Evolutionary conservation across 305 asterid species (phyloP), one percentile per base, ranked within the genome.

Genomic region (Solanum hybrid): DNA sequence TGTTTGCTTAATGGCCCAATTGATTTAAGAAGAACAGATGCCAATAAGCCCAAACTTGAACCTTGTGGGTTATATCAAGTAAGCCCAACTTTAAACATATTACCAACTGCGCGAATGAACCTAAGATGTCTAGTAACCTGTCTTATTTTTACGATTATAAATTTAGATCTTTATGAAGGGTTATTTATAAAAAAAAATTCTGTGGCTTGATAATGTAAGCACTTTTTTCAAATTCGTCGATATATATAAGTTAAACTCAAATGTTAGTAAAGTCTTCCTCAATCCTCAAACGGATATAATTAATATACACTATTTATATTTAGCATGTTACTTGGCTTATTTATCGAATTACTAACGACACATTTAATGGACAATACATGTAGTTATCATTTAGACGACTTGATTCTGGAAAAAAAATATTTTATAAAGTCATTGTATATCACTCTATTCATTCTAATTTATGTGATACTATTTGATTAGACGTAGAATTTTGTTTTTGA

Each of bases 221-320:
- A 71, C 78, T 1, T 26, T 26, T 24, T 3, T 71, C 8, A 2
- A 71, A 26, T 5, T 0, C 0, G 2, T 6, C 3, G 0, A 1
- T 73, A 73, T 28, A 26, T 71, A 26, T 71, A 12, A 71, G 9
- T 11, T 26, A 71, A 71, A 71, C 34, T 71, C 18, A 69, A 10
- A n/a, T 4, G 3, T 51, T 51, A 51, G 67, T 51, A 51, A 1
- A 51, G 67, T 0, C 67, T 51, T 51, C n/a, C 1, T 0, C n/a
- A 51, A 18, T 1, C 0, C n/a, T 51, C n/a, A 18, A 51, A 51
- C n/a, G 0, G 1, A 73, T 28, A 12, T 73, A 73, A 26, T 2
- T 69, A 69, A 69, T 69, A 69, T 71, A 71, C 33, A 31, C 34
- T 31, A 31, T 31, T 31, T 31, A 31, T 31, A 73, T 73, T 73